phyloP scores from a whole-genome alignment of 2,329 filamentous ascomycete species.

The Gnomoniopsis sp. region DNA sequence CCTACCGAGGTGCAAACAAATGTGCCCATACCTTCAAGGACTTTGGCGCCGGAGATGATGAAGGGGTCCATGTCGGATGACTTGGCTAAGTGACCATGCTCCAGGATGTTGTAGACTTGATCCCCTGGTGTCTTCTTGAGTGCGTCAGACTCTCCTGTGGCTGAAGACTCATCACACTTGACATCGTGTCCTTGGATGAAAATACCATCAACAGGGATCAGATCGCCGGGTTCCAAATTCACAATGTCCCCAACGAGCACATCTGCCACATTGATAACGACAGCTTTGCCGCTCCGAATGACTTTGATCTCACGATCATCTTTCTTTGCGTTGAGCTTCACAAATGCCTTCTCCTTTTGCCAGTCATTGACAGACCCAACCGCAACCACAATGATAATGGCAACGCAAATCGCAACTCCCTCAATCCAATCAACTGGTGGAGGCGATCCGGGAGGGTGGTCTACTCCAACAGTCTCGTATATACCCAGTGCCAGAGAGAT shows the following conservation, averaged over 20 bases:
- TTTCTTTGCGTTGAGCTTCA: constrained; percentile 55
- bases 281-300: constrained; percentile 60
- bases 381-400: constrained; percentile 58
- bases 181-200: constrained; percentile 62
- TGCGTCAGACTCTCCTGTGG: constrained; percentile 67
- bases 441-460: constrained; percentile 37
- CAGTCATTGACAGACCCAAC: constrained; percentile 61
- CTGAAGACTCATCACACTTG: constrained; percentile 67
- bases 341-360: constrained; percentile 61
- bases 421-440: constrained; percentile 58
- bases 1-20: constrained; percentile 56
- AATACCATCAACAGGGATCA: constrained; percentile 64
- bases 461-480: constrained; percentile 58
- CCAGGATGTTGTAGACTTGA: constrained; percentile 54
- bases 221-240: constrained; percentile 64
- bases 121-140: constrained; percentile 61
- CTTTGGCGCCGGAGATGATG: constrained; percentile 54
- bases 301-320: constrained; percentile 61
- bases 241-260: constrained; percentile 65
- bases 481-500: constrained; percentile 67
- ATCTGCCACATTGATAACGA: constrained; percentile 59
- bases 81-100: constrained; percentile 38
- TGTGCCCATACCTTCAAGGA: constrained; percentile 51
- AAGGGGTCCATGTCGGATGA: constrained; percentile 59
- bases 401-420: constrained; percentile 59